phyloP scores from a whole-genome alignment of 805 yeast species.

The Yamadazyma kitorensis region DNA sequence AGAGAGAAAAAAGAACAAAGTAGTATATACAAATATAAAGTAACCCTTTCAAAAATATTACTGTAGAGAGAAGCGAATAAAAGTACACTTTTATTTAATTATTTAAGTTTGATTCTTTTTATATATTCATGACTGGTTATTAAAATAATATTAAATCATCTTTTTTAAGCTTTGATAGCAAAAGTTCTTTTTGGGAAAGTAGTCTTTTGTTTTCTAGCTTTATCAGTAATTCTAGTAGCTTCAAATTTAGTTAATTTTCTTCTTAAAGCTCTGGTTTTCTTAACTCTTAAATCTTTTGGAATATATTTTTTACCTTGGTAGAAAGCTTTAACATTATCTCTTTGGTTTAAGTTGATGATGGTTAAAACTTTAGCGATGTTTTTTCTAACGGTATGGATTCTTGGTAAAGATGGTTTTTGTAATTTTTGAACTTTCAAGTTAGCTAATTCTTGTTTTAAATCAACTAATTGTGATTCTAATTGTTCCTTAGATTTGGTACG shows the following conservation, averaged over 20 bases:
- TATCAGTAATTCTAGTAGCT: conserved; percentile 76
- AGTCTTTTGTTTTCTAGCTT: conserved; percentile 85
- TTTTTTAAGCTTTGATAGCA: conserved; percentile 99
- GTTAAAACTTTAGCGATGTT: conserved; percentile 98
- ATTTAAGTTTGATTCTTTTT: no score
- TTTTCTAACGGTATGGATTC: conserved; percentile 96
- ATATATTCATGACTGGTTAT: neutral
- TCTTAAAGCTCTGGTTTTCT: conserved; percentile 99
- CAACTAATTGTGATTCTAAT: conserved; percentile 90
- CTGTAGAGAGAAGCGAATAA: no score
- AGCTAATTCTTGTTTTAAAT: conserved; percentile 95
- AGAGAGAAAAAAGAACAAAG: conserved; percentile 42
- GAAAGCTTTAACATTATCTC: conserved; percentile 91
- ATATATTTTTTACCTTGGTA: conserved; percentile 92
- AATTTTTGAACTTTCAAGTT: conserved; percentile 93
- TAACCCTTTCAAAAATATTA: no score
- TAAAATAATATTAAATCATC: conserved; percentile 7
- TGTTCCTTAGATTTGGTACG: conserved; percentile 96
- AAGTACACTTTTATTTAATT: no score
- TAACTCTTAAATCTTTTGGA: conserved; percentile 98
- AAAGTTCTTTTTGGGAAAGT: conserved; percentile 98
- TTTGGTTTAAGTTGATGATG: conserved; percentile 93
- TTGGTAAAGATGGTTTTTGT: conserved; percentile 90
- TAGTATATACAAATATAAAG: conserved; percentile 18
- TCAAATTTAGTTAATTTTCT: conserved; percentile 89